Conservation (phyloP, 73 alveolate genomes). For the Paramecium primaurelia region DNA sequence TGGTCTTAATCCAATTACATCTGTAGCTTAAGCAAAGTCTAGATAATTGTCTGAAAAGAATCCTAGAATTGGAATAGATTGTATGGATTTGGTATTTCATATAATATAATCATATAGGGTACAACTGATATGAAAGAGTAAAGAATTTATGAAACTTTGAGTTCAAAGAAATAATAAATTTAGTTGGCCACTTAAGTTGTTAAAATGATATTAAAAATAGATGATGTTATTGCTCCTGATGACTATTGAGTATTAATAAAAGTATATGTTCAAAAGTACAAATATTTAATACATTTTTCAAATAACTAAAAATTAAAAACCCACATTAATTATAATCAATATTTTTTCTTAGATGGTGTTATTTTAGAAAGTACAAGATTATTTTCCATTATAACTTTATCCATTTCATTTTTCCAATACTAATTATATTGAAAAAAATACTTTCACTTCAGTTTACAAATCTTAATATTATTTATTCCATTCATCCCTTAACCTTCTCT, state of each 20-base stretch:
- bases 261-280: background rate
- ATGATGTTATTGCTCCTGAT: slow-evolving; percentile 88
- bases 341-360: slow-evolving; percentile 29
- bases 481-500: background rate
- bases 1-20: slow-evolving; percentile 95
- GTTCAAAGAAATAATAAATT: slow-evolving; percentile 77
- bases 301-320: background rate
- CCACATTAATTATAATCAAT: background rate
- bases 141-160: slow-evolving; percentile 88
- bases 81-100: slow-evolving; percentile 42
- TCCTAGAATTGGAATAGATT: slow-evolving; percentile 64
- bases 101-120: slow-evolving; percentile 53
- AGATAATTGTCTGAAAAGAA: slow-evolving; percentile 42
- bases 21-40: slow-evolving; percentile 90
- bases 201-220: slow-evolving; percentile 98
- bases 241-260: slow-evolving; percentile 25
- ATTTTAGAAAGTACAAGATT: slow-evolving; percentile 3
- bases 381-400: slow-evolving; percentile 22
- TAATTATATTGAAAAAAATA: background rate
- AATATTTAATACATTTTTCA: background rate
- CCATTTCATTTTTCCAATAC: slow-evolving; percentile 52
- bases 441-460: slow-evolving; percentile 35
- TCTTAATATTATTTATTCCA: slow-evolving; percentile 28
- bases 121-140: slow-evolving; percentile 93
- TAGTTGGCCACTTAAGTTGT: slow-evolving; percentile 97